phyloP scores from a whole-genome alignment of 2,329 filamentous ascomycete genomes.

The Camillea tinctor region DNA sequence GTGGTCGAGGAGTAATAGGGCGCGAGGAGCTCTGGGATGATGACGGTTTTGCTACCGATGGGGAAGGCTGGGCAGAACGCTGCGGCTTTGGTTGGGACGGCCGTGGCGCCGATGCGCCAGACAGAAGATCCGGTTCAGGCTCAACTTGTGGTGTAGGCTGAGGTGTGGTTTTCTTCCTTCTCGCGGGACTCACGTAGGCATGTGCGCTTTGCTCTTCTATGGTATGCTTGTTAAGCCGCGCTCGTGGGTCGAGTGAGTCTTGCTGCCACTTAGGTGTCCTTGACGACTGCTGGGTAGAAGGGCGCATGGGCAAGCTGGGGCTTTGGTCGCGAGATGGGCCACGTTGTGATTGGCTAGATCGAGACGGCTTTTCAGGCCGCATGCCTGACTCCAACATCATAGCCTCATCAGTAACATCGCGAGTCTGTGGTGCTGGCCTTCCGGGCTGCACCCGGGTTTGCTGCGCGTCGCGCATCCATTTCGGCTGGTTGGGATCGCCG shows the following conservation, averaged over 20 bases:
- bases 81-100: slow-evolving; percentile 18
- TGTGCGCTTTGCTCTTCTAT: slow-evolving; percentile 79
- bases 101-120: slow-evolving; percentile 43
- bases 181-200: slow-evolving; percentile 82
- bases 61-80: slow-evolving; percentile 31
- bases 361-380: slow-evolving; percentile 48
- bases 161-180: slow-evolving; percentile 68
- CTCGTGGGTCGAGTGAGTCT: slow-evolving; percentile 47
- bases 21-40: slow-evolving; percentile 40
- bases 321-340: slow-evolving; percentile 46
- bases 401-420: slow-evolving; percentile 65
- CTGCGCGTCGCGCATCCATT: slow-evolving; percentile 86
- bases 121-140: slow-evolving; percentile 64
- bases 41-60: slow-evolving; percentile 38
- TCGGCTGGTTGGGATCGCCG: slow-evolving; percentile 78
- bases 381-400: slow-evolving; percentile 72
- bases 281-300: slow-evolving; percentile 42
- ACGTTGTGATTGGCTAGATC: slow-evolving; percentile 26
- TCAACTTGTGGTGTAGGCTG: slow-evolving; percentile 44
- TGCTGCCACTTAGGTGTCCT: slow-evolving; percentile 62
- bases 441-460: slow-evolving; percentile 39
- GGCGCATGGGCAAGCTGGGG: slow-evolving; percentile 44
- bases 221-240: slow-evolving; percentile 68
- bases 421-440: slow-evolving; percentile 34
- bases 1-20: slow-evolving; percentile 45